Conservation (phyloP, 2,329 filamentous ascomycete genomes). For the Talaromyces verruculosus region DNA sequence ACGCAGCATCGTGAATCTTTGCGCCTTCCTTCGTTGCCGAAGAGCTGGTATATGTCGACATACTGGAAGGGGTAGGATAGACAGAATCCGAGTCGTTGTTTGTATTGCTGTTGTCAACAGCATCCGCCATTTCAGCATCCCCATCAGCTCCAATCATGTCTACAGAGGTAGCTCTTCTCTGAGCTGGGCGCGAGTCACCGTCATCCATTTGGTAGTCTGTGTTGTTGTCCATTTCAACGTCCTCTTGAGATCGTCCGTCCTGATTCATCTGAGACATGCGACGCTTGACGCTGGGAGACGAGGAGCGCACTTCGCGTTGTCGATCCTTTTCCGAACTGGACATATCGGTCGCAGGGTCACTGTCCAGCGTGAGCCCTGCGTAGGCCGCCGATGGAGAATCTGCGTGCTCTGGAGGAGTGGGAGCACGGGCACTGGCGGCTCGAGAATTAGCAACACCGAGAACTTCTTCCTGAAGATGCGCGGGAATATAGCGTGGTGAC, state of each 20-base stretch:
- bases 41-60: slow-evolving; percentile 37
- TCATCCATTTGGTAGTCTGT: slow-evolving; percentile 25
- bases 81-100: slow-evolving; percentile 32
- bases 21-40: slow-evolving; percentile 31
- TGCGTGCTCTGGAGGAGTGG: slow-evolving; percentile 26
- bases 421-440: not conserved
- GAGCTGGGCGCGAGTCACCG: slow-evolving; percentile 27
- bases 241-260: slow-evolving; percentile 26
- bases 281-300: slow-evolving; percentile 40
- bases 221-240: slow-evolving; percentile 19
- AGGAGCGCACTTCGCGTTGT: slow-evolving; percentile 30
- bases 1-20: slow-evolving; percentile 26
- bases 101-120: not conserved
- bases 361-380: slow-evolving; percentile 52
- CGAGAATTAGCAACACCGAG: slow-evolving; percentile 29
- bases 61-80: slow-evolving; percentile 42
- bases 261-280: slow-evolving; percentile 34
- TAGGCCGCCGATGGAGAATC: slow-evolving; percentile 54
- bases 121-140: slow-evolving; percentile 28
- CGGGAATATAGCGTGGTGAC: slow-evolving; percentile 52
- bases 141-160: slow-evolving; percentile 45
- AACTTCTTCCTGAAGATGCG: slow-evolving; percentile 57
- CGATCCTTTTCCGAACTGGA: slow-evolving; percentile 35
- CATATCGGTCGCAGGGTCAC: slow-evolving; percentile 47
- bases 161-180: slow-evolving; percentile 40